Base-by-base conservation (phyloP, 345 rosid species). In the Firmiana major region DNA sequence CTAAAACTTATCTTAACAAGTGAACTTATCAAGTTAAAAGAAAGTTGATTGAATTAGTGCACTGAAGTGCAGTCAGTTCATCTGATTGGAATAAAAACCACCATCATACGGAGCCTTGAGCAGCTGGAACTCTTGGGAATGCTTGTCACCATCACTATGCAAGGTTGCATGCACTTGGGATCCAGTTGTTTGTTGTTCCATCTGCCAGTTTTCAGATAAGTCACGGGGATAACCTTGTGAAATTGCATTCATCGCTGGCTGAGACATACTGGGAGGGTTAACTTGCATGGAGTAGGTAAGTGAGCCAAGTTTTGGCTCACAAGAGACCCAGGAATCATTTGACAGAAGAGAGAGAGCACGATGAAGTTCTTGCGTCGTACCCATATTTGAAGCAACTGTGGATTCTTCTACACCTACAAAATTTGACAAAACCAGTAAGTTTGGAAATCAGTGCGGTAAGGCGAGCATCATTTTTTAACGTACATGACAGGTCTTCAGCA, bases 281-380 rank as follows among this genome's bases (percentile, higher is more conserved):
- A 57, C n/a, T 42, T 31, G 84, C 40, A 75, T n/a, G 45, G 88
- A 73, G 81, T 80, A 85, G 75, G 82, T 81, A 65, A 80, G 83
- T 28, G 90, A 79, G 69, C 80, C 82, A 45, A 85, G 79, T 82
- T 83, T 89, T 36, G 90, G 90, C 78, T 84, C 89, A 66, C 83
- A 77, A 11, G 88, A 78, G 59, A 83, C 86, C 85, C 88, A 84
- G 43, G 95, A 79, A 74, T 85, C 89, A 70, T 88, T 89, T 95
- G 99, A 95, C 99, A 95, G 97, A 95, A 95, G 98, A 95, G 98
- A 95, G 99, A 93, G 99, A 95, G 98, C 99, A 93, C 93, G 88
- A 66, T 90, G 94, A 84, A 87, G 78, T 72, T 90, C 92, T 81
- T 85, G 94, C 36, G 93, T 72, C 31, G 82, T 79, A 78, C 85